These are phyloP conservation scores for Physcomitrellopsis africana DNA, from an alignment of 225 moss, liverwort and hornwort genomes.

Conservation along the genomic window DNA sequence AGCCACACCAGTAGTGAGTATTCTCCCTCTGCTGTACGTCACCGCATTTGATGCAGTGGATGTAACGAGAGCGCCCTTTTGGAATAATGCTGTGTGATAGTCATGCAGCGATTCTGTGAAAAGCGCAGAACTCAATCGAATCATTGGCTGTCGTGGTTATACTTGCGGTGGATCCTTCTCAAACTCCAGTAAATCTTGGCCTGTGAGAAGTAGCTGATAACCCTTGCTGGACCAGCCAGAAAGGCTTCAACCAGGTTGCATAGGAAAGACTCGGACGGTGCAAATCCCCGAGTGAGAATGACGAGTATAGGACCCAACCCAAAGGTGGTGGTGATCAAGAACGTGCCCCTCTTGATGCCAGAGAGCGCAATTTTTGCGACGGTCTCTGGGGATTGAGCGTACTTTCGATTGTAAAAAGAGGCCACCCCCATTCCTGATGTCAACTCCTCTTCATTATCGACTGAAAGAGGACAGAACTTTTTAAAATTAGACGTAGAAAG, in stretches of 20 bases:
- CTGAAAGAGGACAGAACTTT: constrained; percentile 35
- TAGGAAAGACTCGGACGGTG: constrained; percentile 73
- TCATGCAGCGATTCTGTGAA: background rate
- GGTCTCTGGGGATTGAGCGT: constrained; percentile 70
- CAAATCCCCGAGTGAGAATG: constrained; percentile 71
- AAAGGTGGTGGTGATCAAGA: constrained; percentile 74
- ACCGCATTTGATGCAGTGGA: constrained; percentile 18
- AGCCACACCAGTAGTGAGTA: too few relatives aligned
- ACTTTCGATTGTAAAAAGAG: constrained; percentile 65
- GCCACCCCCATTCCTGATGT: constrained; percentile 64
- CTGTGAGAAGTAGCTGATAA: constrained; percentile 38
- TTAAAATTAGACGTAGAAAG: too few relatives aligned
- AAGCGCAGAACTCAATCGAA: background rate
- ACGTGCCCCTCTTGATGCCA: constrained; percentile 69
- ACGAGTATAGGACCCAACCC: constrained; percentile 68
- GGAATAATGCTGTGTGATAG: constrained; percentile 10
- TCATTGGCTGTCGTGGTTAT: constrained; percentile 36
- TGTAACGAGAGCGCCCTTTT: background rate
- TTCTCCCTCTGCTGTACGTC: too few relatives aligned
- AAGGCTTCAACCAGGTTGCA: constrained; percentile 51
- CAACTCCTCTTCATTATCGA: constrained; percentile 70
- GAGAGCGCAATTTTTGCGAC: constrained; percentile 58
- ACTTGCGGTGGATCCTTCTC: constrained; percentile 43
- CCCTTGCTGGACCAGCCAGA: constrained; percentile 37
- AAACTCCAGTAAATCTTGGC: constrained; percentile 36